Base-by-base conservation (phyloP, 176 grass and related monocot genomes). In the Cenchrus americanus region DNA sequence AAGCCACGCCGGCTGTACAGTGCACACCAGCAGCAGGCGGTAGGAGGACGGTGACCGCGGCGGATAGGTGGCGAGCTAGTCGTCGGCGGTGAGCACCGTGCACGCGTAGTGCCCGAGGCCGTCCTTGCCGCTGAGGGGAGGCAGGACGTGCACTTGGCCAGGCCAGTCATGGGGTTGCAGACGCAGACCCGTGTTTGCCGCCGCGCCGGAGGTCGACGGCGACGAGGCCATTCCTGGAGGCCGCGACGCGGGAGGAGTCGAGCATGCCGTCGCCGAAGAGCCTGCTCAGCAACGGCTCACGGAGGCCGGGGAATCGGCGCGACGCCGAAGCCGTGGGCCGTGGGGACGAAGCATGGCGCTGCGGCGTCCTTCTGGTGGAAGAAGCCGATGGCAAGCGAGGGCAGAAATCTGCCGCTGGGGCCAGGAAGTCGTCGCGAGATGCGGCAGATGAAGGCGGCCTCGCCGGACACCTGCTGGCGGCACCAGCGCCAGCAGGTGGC, bases 1-100 rank as follows among this genome's bases (percentile, higher is more conserved):
- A 57, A 81, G 8, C 32, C n/a, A 3, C 32, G 64, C 21, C 79
- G 64, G 50, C 49, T 42, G 65, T 81, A 81, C 27, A 30, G 27
- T 30, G 27, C 27, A 30, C 32, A 81, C 32, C 8, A 69, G 9
- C 32, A 81, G 9, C 50, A 81, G 3, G 19, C 37, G 51, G 34
- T 24, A 67, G 1, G 49, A 30, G 11, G 77, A 42, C 19, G 34
- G 10, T 9, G 8, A 11, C 23, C 13, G n/a, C 14, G 57, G 14
- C 8, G 19, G 40, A 8, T 48, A 1, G 42, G 5, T 10, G 11
- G 10, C 17, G 51, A 13, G 4, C 18, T 14, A 14, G 23, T 76
- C 73, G 10, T 43, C 53, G 21, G 34, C 73, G 30, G 53, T 76
- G 73, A 76, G 3, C 10, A 57, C 72, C 15, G 30, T 75, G 72